Evolutionary conservation across 768 basidiomycete species (phyloP), one percentile per base, ranked within the genome.

Genomic region (Mrakia gelida): DNA sequence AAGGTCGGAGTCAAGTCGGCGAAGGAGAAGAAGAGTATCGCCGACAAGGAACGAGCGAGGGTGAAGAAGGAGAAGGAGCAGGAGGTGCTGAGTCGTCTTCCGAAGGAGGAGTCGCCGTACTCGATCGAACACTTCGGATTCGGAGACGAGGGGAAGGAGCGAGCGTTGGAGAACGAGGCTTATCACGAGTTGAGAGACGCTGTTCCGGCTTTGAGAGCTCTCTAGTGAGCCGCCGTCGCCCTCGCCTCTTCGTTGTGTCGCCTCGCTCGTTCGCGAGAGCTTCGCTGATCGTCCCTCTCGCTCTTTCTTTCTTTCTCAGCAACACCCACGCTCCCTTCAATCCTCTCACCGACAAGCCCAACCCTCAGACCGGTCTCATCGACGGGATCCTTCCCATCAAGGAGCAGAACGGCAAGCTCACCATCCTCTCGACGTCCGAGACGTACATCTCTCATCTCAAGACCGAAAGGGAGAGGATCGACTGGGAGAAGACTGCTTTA

Each of bases 1-100:
- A 67, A 67, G 32, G 65, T 67, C 30, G 65, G 65, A 13, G 65
- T 38, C n/a, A 67, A 67, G 32, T 67, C 65, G 3, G 65, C 65
- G 34, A 38, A 16, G 11, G 65, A 67, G 65, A 67, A 67, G 34
- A 30, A 38, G 34, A 38, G 16, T 8, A 38, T 67, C 2, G 65
- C 65, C 8, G 65, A 21, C 23, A 38, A 38, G 8, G 65, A 67
- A 18, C 32, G 34, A 15, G 10, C 5, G 65, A 28, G 65, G 65
- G 8, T 67, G 6, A 67, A 34, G 34, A 67, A 67, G 65, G 65
- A 67, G 65, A 67, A 34, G 34, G 65, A 30, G 21, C 9, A 38
- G 32, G 65, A 67, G 28, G 9, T 38, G 65, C 32, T 34, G 15
- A 30, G 32, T 13, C 30, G 32, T 13, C 30, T 67, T 16, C 32